phyloP scores from a whole-genome alignment of 305 asterid species.

The Caryopteris hybrid region DNA sequence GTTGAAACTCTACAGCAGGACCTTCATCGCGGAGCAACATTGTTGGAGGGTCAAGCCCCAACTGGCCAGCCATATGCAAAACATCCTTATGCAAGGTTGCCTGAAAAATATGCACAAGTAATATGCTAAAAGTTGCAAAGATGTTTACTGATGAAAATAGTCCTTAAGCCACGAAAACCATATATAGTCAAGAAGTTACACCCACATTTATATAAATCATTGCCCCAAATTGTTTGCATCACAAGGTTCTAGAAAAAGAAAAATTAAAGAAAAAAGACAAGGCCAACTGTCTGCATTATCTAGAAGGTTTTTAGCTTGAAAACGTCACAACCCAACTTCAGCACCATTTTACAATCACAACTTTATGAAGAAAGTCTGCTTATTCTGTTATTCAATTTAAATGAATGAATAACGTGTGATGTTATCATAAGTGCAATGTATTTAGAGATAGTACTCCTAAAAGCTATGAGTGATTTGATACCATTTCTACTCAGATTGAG shows the following conservation, averaged over 20 bases:
- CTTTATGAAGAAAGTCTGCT: neutral
- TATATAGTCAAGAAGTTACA: neutral
- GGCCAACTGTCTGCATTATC: neutral
- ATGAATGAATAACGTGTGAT: neutral
- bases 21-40: constrained; percentile 71
- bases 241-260: neutral
- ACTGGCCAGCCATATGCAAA: constrained; percentile 92
- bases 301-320: neutral
- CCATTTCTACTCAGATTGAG: neutral
- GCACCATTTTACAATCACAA: neutral
- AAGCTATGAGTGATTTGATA: neutral
- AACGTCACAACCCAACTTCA: neutral
- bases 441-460: neutral
- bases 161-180: neutral
- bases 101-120: constrained; percentile 35
- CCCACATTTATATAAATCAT: neutral
- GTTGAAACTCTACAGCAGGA: constrained; percentile 62
- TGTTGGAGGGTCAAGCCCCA: constrained; percentile 92
- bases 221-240: neutral
- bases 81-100: constrained; percentile 77
- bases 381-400: neutral
- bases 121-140: constrained; percentile 10
- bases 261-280: neutral
- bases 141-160: neutral
- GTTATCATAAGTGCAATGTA: no score